Base-by-base conservation (phyloP, 768 basidiomycete species). In the Naganishia randhawae region DNA sequence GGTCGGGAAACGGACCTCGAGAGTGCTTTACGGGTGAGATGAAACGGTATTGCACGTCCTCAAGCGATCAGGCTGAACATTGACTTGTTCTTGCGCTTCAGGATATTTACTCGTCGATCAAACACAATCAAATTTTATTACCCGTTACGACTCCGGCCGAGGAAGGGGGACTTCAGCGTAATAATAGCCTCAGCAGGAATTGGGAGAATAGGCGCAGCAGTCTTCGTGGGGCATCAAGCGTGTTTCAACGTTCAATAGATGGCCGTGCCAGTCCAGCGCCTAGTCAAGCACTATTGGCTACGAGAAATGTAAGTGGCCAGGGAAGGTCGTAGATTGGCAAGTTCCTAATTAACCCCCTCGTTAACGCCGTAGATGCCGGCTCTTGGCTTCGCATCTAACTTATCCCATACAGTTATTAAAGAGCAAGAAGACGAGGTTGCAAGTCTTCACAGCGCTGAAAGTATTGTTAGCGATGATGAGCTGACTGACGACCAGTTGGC, bases 401-500 rank as follows among this genome's bases (percentile, higher is more conserved):
- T 99, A 35, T 91, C 92, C 2, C 90, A 96, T 76, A 92, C 93
- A 3, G 98, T 98, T 77, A 99, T 99, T 74, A 87, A 89, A 27
- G 96, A 98, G 81, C 92, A 92, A 68, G 94, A 97, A 79, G 91
- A 92, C 72, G 91, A 94, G 65, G 50, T 11, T 73, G 85, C 85
- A 65, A 85, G 85, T 62, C 91, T 90, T 71, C 82, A 83, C 39
- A 91, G 88, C 76, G 84, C 84, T 22, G 85, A 83, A 42, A 69
- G 62, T 32, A 57, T 53, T 5, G 88, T 90, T 73, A 92, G 91
- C 62, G 71, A 73, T 19, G 80, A 78, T 19, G 74, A 79, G 3
- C 91, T 97, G 68, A 87, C 89, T 8, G 95, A 98, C 73, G 96
- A 98, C 79, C 92, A 96, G 80, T 84, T 99, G 14, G 95, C 95